These are phyloP conservation scores for Monosporascus ibericus DNA, from an alignment of 2,329 filamentous ascomycete genomes.

Conservation along the genomic window DNA sequence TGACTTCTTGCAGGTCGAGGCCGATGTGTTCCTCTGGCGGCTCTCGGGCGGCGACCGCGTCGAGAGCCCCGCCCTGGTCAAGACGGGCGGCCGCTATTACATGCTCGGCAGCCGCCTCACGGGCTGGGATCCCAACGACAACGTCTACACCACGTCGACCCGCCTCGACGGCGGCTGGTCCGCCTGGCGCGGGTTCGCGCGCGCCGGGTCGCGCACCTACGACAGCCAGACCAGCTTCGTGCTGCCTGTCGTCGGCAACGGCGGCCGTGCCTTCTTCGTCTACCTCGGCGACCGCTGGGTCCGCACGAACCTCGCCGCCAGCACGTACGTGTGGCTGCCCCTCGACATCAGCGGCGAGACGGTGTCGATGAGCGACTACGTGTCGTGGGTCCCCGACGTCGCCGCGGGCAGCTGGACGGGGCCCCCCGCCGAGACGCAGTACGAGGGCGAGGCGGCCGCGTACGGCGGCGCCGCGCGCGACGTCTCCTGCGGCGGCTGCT, in stretches of 20 bases:
- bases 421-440: conserved; percentile 37
- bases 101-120: conserved; percentile 56
- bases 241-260: conserved; percentile 33
- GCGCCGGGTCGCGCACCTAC: conserved; percentile 50
- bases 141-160: conserved; percentile 54
- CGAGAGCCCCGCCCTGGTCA: conserved; percentile 59
- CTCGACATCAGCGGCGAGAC: conserved; percentile 45
- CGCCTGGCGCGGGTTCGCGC: conserved; percentile 52
- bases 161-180: conserved; percentile 56
- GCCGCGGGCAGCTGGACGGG: conserved; percentile 35
- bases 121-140: conserved; percentile 58
- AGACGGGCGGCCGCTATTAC: conserved; percentile 54
- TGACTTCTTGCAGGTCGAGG: conserved; percentile 49
- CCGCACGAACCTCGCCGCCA: conserved; percentile 50
- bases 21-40: conserved; percentile 43
- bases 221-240: conserved; percentile 56
- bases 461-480: conserved; percentile 39
- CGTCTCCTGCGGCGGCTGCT: conserved; percentile 29
- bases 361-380: conserved; percentile 44
- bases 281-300: conserved; percentile 67
- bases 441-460: conserved; percentile 45
- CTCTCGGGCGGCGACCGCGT: conserved; percentile 33
- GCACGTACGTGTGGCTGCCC: conserved; percentile 61
- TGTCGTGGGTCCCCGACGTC: conserved; percentile 48
- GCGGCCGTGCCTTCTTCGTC: conserved; percentile 30